A percentile compares a stretch with the other conserved stretches of the same genome.
Evolutionary conservation across 352 stramenopile species (phyloP).

Genomic region (Globisporangium cederbergense): DNA sequence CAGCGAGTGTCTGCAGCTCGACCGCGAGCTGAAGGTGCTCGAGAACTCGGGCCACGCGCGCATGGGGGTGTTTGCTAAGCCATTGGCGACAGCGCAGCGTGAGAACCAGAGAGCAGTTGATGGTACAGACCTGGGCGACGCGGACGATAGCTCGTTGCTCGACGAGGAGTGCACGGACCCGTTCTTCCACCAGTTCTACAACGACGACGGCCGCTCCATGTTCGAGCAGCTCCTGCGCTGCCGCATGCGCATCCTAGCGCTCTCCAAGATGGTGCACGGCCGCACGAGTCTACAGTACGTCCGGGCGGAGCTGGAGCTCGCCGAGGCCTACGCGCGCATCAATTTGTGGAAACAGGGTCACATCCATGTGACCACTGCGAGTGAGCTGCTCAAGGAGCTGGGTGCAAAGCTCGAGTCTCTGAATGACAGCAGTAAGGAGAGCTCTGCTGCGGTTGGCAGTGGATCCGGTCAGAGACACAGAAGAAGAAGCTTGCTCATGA

Average conservation of each 20-base stretch:
- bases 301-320: conserved; percentile 50
- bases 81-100: conserved; percentile 27
- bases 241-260: conserved; percentile 50
- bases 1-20: conserved; percentile 27
- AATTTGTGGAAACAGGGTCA: conserved; percentile 74
- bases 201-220: conserved; percentile 45
- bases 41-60: conserved; percentile 57
- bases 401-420: conserved; percentile 8
- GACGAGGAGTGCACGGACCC: conserved; percentile 44
- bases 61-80: conserved; percentile 57
- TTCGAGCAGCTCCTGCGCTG: conserved; percentile 57
- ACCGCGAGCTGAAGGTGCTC: conserved; percentile 56
- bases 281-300: conserved; percentile 34
- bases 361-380: conserved; percentile 32
- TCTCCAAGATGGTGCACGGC: conserved; percentile 49
- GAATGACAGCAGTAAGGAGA: not conserved
- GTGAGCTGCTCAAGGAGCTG: conserved; percentile 36
- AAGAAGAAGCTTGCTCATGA: not conserved
- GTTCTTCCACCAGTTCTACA: conserved; percentile 62
- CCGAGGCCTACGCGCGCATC: conserved; percentile 46
- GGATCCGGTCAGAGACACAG: not conserved
- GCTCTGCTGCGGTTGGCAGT: too few species aligned
- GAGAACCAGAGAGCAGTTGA: conserved; percentile 2
- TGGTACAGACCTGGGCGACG: not conserved
- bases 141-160: conserved; percentile 9